Conservation (phyloP, 371 early-diverging fungal genomes). For the Mortierella sp. region DNA sequence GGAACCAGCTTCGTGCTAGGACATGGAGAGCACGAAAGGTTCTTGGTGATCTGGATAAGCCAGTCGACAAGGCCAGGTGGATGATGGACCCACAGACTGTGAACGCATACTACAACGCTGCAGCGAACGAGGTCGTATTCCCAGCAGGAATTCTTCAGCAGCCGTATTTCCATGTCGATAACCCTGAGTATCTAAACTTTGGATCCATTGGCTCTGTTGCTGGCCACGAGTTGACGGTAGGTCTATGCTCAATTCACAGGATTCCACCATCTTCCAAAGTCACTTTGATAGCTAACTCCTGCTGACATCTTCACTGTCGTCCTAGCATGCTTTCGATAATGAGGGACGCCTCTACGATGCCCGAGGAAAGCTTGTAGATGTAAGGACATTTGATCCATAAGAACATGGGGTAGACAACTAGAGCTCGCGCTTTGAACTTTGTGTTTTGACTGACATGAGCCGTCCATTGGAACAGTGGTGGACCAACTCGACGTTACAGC, state of each 20-base stretch:
- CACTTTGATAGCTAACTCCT: too few species aligned
- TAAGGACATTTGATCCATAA: too few species aligned
- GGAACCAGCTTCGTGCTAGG: conserved; percentile 55
- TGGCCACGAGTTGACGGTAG: conserved; percentile 73
- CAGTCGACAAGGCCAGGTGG: conserved; percentile 64
- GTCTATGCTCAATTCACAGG: too few species aligned
- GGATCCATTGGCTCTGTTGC: conserved; percentile 71
- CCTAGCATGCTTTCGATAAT: conserved; percentile 59
- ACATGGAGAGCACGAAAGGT: conserved; percentile 41
- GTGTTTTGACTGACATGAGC: neutral
- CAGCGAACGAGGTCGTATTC: conserved; percentile 70
- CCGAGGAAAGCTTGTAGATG: conserved; percentile 54
- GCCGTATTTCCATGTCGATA: conserved; percentile 61
- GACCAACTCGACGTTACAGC: conserved; percentile 60
- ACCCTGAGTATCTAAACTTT: conserved; percentile 67
- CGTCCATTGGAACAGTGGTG: conserved; percentile 66
- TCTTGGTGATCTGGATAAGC: conserved; percentile 48
- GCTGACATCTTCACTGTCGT: neutral
- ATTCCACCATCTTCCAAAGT: too few species aligned
- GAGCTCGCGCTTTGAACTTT: too few species aligned
- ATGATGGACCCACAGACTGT: conserved; percentile 69
- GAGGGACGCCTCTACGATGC: conserved; percentile 67
- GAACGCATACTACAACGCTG: conserved; percentile 70
- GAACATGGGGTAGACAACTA: too few species aligned
- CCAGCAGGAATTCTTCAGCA: conserved; percentile 72